Conservation (phyloP, 768 basidiomycete genomes). For the Psilocybe azurescens region DNA sequence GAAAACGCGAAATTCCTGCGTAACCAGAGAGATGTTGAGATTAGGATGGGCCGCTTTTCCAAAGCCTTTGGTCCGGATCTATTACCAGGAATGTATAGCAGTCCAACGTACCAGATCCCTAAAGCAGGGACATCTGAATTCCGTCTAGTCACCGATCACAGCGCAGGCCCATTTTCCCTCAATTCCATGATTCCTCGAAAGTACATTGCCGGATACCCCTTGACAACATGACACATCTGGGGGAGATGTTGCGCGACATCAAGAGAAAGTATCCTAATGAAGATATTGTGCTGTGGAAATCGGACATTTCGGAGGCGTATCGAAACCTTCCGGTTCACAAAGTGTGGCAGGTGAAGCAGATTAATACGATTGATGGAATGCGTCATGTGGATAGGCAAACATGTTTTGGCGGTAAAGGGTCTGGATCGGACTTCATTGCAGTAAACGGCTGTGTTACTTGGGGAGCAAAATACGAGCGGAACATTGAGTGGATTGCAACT, state of each 20-base stretch:
- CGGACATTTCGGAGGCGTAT: constrained; percentile 42
- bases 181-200: constrained; percentile 40
- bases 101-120: constrained; percentile 44
- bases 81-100: constrained; percentile 47
- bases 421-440: constrained; percentile 30
- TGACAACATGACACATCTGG: constrained; percentile 40
- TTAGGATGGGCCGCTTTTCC: constrained; percentile 30
- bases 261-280: constrained; percentile 13
- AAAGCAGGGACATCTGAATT: constrained; percentile 38
- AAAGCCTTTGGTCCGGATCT: constrained; percentile 37
- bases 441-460: constrained; percentile 37
- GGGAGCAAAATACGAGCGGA: constrained; percentile 30
- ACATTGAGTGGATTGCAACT: constrained; percentile 24
- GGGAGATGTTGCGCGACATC: constrained; percentile 23
- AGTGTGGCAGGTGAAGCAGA: constrained; percentile 37
- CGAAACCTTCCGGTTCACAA: constrained; percentile 34
- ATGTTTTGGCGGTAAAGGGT: constrained; percentile 36
- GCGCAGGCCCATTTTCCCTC: constrained; percentile 33
- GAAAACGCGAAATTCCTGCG: constrained; percentile 27
- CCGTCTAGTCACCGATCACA: constrained; percentile 44
- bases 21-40: constrained; percentile 32
- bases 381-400: constrained; percentile 36
- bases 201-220: constrained; percentile 29
- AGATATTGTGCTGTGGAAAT: constrained; percentile 38
- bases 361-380: constrained; percentile 32